Percentiles rank a stretch among this genome's conserved stretches.
Conservation (phyloP, 2,329 filamentous ascomycete species). For the Fusarium marasasianum region DNA sequence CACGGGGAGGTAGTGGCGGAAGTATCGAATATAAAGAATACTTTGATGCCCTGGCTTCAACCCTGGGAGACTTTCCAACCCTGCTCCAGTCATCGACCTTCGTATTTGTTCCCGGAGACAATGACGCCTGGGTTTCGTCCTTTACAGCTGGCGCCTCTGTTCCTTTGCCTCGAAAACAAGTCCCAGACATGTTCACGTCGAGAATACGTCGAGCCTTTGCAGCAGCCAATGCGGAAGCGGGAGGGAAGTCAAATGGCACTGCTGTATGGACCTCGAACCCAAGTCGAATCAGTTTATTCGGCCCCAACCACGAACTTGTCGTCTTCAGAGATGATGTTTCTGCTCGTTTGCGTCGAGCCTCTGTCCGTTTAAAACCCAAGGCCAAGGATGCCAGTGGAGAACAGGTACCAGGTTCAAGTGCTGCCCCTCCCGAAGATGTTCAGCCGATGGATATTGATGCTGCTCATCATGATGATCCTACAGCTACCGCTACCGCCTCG, state of each 20-base stretch:
- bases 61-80: slow-evolving; percentile 83
- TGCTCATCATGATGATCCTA: slow-evolving; percentile 33
- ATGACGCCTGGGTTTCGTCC: slow-evolving; percentile 94
- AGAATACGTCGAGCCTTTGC: slow-evolving; percentile 84
- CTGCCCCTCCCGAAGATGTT: slow-evolving; percentile 21
- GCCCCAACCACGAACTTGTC: slow-evolving; percentile 86
- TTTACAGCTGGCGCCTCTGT: slow-evolving; percentile 80
- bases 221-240: slow-evolving; percentile 76
- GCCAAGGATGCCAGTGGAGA: slow-evolving; percentile 48
- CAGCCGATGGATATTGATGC: slow-evolving; percentile 55
- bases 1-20: slow-evolving; percentile 75
- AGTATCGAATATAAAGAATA: slow-evolving; percentile 97
- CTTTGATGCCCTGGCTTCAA: slow-evolving; percentile 86
- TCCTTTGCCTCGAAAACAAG: slow-evolving; percentile 72
- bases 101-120: slow-evolving; percentile 93
- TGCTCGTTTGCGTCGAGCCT: slow-evolving; percentile 78
- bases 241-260: slow-evolving; percentile 58
- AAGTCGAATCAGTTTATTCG: slow-evolving; percentile 82
- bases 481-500: slow-evolving; percentile 20
- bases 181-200: slow-evolving; percentile 92
- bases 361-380: slow-evolving; percentile 72
- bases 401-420: slow-evolving; percentile 30
- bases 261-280: slow-evolving; percentile 93
- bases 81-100: slow-evolving; percentile 85
- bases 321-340: slow-evolving; percentile 89